Evolutionary conservation across 2,329 filamentous ascomycete genomes (phyloP).

Genomic region (Eutypella sp.): DNA sequence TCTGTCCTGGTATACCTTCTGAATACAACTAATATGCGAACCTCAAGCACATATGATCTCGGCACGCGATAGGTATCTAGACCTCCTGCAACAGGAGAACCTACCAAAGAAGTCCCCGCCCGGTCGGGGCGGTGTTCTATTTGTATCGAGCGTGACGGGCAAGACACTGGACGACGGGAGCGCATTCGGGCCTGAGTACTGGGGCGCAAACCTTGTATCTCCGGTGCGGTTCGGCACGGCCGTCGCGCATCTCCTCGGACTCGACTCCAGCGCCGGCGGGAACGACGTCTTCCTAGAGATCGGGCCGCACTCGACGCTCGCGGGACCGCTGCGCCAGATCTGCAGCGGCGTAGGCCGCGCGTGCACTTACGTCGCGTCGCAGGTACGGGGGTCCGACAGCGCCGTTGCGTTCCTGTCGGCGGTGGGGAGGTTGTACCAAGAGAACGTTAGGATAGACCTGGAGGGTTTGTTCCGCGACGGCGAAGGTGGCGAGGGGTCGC

Average conservation of each 20-base stretch:
- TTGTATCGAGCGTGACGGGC: slow-evolving; percentile 24
- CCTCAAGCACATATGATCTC: slow-evolving; percentile 8
- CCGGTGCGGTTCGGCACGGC: slow-evolving; percentile 30
- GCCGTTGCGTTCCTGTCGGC: slow-evolving; percentile 10
- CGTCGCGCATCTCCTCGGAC: slow-evolving; percentile 19
- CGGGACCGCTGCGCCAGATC: slow-evolving; percentile 18
- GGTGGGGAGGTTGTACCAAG: slow-evolving; percentile 14
- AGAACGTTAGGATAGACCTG: slow-evolving; percentile 12
- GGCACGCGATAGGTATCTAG: slow-evolving; percentile 7
- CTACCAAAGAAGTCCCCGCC: slow-evolving; percentile 2
- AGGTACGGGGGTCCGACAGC: slow-evolving; percentile 10
- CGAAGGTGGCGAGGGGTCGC: no score
- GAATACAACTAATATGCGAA: slow-evolving; percentile 10
- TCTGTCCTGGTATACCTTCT: slow-evolving; percentile 5
- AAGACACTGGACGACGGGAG: slow-evolving; percentile 15
- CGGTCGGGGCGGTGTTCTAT: slow-evolving; percentile 2
- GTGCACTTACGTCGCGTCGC: slow-evolving; percentile 14
- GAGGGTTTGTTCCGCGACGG: slow-evolving; percentile 9
- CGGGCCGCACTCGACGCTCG: slow-evolving; percentile 18
- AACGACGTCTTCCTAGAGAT: slow-evolving; percentile 17
- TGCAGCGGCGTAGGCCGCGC: slow-evolving; percentile 11
- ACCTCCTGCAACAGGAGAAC: slow-evolving; percentile 8
- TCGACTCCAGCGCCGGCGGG: slow-evolving; percentile 10
- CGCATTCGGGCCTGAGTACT: slow-evolving; percentile 17
- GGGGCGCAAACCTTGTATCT: slow-evolving; percentile 20